Evolutionary conservation across 208 protist genomes (phyloP), one percentile per base, ranked within the genome.

Genomic region (Trypanosoma caninum): DNA sequence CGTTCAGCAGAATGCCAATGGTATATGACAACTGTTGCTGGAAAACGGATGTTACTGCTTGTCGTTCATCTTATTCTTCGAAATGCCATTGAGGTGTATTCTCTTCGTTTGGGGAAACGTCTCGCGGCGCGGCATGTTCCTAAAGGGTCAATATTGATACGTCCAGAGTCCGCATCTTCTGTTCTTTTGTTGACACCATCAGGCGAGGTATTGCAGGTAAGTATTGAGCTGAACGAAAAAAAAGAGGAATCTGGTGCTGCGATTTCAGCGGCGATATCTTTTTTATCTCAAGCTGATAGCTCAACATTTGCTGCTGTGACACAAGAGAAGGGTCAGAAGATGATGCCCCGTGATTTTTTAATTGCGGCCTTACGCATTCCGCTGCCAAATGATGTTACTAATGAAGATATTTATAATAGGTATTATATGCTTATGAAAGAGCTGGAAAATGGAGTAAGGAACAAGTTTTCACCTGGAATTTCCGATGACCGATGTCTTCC

Each of bases 1-100:
- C 82, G 82, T 38, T 59, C 76, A 10, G 84, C 82, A 31, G 72
- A 86, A 52, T 90, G 83, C 63, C 73, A 78, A 40, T 94, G 84
- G 82, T 77, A 74, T 69, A 59, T 82, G 51, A 38, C 64, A 5
- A 62, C 65, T 0, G 34, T 73, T 23, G 40, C 35, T 7, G 79
- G 73, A 42, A 64, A 73, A 47, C 67, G 59, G 22, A 65, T 73
- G 57, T 61, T 85, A 44, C 54, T 88, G 34, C 65, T 95, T 10
- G 69, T 89, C 30, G 76, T 95, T 27, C 73, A 90, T 57, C 63
- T 83, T 40, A 70, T 85, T n/a, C 78, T 90, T 63, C 82, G 88
- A 23, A 59, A 73, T 40, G 68, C 74, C 0, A 71, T 92, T 2
- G 82, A 92, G 75, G 57, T 95, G 41, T 80, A 92, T 65, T 70